Percentiles rank a stretch among this genome's conserved stretches.
Evolutionary conservation across 257 asterid species (phyloP).

Genomic region (Fraxinus americana): DNA sequence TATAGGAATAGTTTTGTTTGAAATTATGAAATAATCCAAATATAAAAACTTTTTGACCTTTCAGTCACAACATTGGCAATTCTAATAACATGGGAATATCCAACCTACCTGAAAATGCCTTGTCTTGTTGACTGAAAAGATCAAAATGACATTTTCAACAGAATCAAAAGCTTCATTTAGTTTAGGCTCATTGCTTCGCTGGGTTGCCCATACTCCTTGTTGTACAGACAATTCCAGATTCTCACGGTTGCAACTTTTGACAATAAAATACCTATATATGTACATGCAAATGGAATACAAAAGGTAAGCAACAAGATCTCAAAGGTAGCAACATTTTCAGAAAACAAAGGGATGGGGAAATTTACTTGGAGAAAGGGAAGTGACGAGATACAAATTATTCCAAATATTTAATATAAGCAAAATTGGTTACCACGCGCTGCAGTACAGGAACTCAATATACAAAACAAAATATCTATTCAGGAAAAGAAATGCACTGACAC

Average conservation of each 20-base stretch:
- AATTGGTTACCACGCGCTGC: background rate
- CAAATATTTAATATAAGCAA: background rate
- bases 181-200: slow-evolving; percentile 94
- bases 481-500: background rate
- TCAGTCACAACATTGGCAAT: background rate
- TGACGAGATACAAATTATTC: background rate
- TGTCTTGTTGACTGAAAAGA: slow-evolving; percentile 90
- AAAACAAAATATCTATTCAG: background rate
- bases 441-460: background rate
- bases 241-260: slow-evolving; percentile 95
- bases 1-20: background rate
- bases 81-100: slow-evolving; percentile 6
- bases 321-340: slow-evolving; percentile 6
- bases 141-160: slow-evolving; percentile 84
- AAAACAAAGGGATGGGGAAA: background rate
- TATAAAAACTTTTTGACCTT: background rate
- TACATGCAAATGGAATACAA: slow-evolving; percentile 37
- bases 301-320: slow-evolving; percentile 29
- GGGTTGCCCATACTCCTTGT: slow-evolving; percentile 99
- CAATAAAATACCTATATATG: slow-evolving; percentile 83
- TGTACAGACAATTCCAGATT: slow-evolving; percentile 93
- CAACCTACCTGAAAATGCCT: slow-evolving; percentile 84
- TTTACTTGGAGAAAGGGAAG: background rate
- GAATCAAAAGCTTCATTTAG: slow-evolving; percentile 96
- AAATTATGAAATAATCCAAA: background rate